Percentiles rank a stretch among this genome's conserved stretches.
phyloP scores from a whole-genome alignment of 2,329 filamentous ascomycete species.

The Trichoderma koningiopsis region DNA sequence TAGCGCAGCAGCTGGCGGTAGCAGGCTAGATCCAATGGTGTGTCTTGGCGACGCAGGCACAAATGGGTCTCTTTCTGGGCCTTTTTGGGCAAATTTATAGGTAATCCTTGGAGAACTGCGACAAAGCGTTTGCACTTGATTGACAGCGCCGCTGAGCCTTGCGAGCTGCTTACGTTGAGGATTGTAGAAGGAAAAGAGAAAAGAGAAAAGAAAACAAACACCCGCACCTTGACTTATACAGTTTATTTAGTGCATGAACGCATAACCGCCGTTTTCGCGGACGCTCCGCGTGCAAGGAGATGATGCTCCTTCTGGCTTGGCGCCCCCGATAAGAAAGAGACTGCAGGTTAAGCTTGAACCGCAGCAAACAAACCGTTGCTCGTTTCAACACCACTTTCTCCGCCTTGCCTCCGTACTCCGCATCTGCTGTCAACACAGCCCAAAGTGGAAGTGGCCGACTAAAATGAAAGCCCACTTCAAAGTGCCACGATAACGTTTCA shows the following conservation, averaged over 20 bases:
- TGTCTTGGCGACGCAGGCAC: conserved; percentile 21
- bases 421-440: conserved; percentile 7
- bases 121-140: background rate
- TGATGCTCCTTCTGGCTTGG: conserved; percentile 6
- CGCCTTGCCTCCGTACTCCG: background rate
- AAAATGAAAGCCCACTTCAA: conserved; percentile 19
- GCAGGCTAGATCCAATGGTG: conserved; percentile 8
- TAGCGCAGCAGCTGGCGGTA: too few species aligned
- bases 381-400: background rate
- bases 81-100: background rate
- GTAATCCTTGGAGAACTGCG: too few species aligned
- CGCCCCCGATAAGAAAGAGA: conserved; percentile 1
- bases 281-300: background rate
- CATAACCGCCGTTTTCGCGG: background rate
- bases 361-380: background rate
- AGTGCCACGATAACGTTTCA: background rate
- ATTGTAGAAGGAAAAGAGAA: background rate
- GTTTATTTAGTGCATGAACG: background rate
- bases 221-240: background rate
- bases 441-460: conserved; percentile 21
- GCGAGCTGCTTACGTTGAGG: background rate
- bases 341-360: background rate
- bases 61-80: background rate
- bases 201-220: background rate
- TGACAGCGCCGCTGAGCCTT: background rate